Evolutionary conservation across 352 stramenopile genomes (phyloP), one percentile per base, ranked within the genome.

Genomic region (Saprolegnia parasitica): DNA sequence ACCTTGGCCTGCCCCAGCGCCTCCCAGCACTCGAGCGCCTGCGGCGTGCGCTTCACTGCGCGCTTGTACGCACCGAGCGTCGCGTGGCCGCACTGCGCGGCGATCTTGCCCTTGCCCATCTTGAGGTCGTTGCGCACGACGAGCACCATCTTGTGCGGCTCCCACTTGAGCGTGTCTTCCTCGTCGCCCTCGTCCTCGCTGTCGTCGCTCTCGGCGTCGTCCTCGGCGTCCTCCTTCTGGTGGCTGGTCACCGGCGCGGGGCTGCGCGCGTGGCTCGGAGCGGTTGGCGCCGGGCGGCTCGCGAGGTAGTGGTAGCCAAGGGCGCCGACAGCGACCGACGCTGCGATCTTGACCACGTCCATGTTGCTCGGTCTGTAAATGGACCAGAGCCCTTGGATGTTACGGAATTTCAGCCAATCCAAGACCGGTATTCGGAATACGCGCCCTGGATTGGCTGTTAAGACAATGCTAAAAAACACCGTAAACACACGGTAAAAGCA

Each of bases 31-130:
- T 77, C 75, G 52, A 93, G 74, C 1, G 83, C 81, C 15, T 87
- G 81, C 5, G 87, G 85, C 24, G 82, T 88, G 24, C 82, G 79
- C 74, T 90, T 91, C 24, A 87, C n/a, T 15, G 94, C 90, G 45
- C 90, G 88, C 75, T 98, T 98, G 81, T 98, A 98, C 23, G 92
- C 96, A 29, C 92, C 96, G 9, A 98, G 87, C 46, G 93, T 96
- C 55, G 96, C 96, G 71, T 95, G 87, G 72, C 87, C 93, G 72
- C 87, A 93, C 74, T 95, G 87, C 26, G 87, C 87, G 13, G 87
- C 87, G 64, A 95, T 88, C 67, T 95, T 95, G 29, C 87, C 96
- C 81, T 98, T 98, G 73, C 91, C 91, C 96, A 99, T 99, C 74
- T 92, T 95, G 49, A 99, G 79, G 77, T 97, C 87, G 39, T 87